Evolutionary conservation across 768 basidiomycete genomes (phyloP).

Genomic region (Lepiota brunneoincarnata): DNA sequence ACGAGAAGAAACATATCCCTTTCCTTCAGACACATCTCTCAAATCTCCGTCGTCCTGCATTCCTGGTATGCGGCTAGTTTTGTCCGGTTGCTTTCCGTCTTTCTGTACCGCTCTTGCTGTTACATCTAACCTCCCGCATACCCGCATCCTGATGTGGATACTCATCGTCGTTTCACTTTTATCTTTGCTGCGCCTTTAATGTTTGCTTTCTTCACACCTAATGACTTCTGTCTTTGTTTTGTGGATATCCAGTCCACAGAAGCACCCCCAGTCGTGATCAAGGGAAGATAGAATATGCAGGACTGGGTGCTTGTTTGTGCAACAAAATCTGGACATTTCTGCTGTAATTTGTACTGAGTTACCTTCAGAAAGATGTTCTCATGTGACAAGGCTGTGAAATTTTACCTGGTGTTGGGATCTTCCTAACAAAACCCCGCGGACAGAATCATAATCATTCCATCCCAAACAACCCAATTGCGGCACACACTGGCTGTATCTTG

Average conservation of each 20-base stretch:
- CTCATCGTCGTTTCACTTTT: neutral
- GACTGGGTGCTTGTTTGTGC: neutral
- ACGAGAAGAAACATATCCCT: neutral
- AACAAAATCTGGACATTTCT: slow-evolving; percentile 4
- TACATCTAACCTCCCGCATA: slow-evolving; percentile 10
- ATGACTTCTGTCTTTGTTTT: neutral
- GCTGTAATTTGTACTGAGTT: neutral
- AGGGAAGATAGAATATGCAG: slow-evolving; percentile 1
- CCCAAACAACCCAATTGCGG: neutral
- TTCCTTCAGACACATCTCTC: neutral
- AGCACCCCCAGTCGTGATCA: neutral
- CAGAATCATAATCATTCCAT: neutral
- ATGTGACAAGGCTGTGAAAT: slow-evolving; percentile 5
- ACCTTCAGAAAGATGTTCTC: neutral
- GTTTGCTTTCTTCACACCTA: neutral
- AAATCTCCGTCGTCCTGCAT: neutral
- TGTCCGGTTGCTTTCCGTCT: neutral
- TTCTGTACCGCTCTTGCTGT: slow-evolving; percentile 6
- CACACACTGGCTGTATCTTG: neutral
- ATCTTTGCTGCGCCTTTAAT: neutral
- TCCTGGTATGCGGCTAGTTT: slow-evolving; percentile 1
- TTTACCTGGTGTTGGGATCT: slow-evolving; percentile 9
- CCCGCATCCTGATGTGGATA: slow-evolving; percentile 7
- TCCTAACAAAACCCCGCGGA: slow-evolving; percentile 5
- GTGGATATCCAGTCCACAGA: too few relatives aligned